phyloP scores from a whole-genome alignment of 352 stramenopile species.

The Phytopythium montanum region DNA sequence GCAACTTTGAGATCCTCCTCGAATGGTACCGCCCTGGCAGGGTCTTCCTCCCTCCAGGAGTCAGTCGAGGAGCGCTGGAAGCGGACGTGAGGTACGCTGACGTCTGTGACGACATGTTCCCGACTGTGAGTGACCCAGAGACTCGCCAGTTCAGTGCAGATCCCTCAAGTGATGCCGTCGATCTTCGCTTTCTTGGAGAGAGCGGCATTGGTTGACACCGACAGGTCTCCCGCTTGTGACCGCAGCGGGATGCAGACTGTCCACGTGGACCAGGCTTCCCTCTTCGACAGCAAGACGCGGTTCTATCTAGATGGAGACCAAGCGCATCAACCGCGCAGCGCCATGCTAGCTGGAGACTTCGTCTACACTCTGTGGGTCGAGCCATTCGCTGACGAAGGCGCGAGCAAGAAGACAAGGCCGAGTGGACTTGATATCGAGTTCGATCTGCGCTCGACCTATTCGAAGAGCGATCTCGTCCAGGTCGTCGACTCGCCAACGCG shows the following conservation, averaged over 20 bases:
- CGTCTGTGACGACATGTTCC: slow-evolving; percentile 55
- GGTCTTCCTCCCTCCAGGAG: slow-evolving; percentile 30
- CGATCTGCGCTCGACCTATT: slow-evolving; percentile 25
- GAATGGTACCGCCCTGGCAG: slow-evolving; percentile 73
- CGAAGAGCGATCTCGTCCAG: slow-evolving; percentile 6
- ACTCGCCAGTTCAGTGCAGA: neutral
- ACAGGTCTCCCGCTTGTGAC: slow-evolving; percentile 41
- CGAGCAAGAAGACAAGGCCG: slow-evolving; percentile 8
- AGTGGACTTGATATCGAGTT: slow-evolving; percentile 33
- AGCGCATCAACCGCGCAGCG: slow-evolving; percentile 36
- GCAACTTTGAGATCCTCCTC: slow-evolving; percentile 66
- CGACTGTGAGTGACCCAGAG: slow-evolving; percentile 3
- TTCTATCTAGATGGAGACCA: slow-evolving; percentile 49
- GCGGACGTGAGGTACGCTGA: slow-evolving; percentile 71
- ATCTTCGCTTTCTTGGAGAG: slow-evolving; percentile 38
- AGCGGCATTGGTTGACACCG: slow-evolving; percentile 20
- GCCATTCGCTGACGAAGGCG: slow-evolving; percentile 9
- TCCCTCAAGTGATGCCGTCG: no score
- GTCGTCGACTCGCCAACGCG: slow-evolving; percentile 17
- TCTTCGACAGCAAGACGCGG: slow-evolving; percentile 67
- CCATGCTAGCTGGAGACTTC: slow-evolving; percentile 42
- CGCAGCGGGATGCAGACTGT: slow-evolving; percentile 37
- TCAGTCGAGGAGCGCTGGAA: slow-evolving; percentile 43
- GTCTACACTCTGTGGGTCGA: slow-evolving; percentile 77
- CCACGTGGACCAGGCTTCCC: slow-evolving; percentile 47